phyloP scores from a whole-genome alignment of 768 basidiomycete species.

The Coprinopsis cinerea region DNA sequence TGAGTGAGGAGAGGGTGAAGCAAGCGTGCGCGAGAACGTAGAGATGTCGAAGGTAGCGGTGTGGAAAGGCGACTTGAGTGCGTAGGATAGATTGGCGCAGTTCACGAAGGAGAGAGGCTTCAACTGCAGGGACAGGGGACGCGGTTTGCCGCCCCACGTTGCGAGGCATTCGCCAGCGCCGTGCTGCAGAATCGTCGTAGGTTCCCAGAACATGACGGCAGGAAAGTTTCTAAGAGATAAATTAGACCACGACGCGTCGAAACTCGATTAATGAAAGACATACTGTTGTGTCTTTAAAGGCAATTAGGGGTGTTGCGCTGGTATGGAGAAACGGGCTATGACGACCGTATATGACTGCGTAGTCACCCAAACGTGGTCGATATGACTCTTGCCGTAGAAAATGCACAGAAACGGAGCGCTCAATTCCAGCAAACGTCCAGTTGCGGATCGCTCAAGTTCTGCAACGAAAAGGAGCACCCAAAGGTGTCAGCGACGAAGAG shows the following conservation, averaged over 20 bases:
- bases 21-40: neutral
- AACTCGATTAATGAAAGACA: neutral
- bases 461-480: neutral
- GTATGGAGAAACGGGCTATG: neutral
- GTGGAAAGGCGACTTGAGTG: neutral
- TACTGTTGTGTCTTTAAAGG: neutral
- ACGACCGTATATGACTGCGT: neutral
- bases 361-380: too few relatives aligned
- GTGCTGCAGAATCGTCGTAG: neutral
- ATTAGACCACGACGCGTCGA: neutral
- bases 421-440: too few relatives aligned
- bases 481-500: neutral
- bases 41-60: neutral
- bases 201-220: neutral
- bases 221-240: neutral
- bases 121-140: neutral
- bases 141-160: neutral
- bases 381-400: neutral
- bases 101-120: neutral
- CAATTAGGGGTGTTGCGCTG: neutral
- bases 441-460: neutral
- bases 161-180: neutral
- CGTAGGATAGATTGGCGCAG: neutral
- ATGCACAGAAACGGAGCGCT: neutral
- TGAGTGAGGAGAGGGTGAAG: neutral